Conservation (phyloP, 2,329 filamentous ascomycete genomes). For the Cytospora piceae region DNA sequence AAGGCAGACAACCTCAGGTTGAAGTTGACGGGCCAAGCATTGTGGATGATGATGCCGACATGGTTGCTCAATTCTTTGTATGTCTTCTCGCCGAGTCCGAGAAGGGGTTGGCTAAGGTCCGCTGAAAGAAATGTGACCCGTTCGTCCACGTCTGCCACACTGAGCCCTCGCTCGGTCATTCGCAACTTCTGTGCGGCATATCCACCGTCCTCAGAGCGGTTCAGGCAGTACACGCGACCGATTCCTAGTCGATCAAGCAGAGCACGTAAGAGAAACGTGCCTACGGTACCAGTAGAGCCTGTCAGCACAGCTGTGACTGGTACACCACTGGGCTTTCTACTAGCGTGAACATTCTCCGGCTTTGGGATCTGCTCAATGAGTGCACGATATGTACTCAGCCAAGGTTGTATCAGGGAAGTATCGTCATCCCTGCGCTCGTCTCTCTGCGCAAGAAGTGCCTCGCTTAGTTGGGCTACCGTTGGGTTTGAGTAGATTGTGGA, state of each 20-base stretch:
- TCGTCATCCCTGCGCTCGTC: conserved; percentile 23
- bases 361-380: conserved; percentile 17
- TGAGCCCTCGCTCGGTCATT: conserved; percentile 8
- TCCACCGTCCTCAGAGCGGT: conserved; percentile 14
- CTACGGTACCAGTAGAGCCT: conserved; percentile 38
- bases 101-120: conserved; percentile 39
- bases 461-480: not conserved
- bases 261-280: conserved; percentile 13
- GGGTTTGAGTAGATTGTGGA: conserved; percentile 17
- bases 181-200: conserved; percentile 3
- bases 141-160: conserved; percentile 4
- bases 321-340: not conserved
- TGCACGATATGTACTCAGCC: conserved; percentile 24
- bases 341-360: not conserved
- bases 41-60: conserved; percentile 52
- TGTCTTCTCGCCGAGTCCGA: conserved; percentile 42
- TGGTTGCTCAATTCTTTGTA: conserved; percentile 38
- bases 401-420: conserved; percentile 29
- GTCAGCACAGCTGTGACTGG: conserved; percentile 15
- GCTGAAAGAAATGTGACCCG: conserved; percentile 34
- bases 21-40: conserved; percentile 61
- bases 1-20: conserved; percentile 56
- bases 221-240: conserved; percentile 6
- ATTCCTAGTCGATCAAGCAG: conserved; percentile 18
- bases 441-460: not conserved